Conservation (phyloP, 805 yeast genomes). For the Kazachstania viticola region DNA sequence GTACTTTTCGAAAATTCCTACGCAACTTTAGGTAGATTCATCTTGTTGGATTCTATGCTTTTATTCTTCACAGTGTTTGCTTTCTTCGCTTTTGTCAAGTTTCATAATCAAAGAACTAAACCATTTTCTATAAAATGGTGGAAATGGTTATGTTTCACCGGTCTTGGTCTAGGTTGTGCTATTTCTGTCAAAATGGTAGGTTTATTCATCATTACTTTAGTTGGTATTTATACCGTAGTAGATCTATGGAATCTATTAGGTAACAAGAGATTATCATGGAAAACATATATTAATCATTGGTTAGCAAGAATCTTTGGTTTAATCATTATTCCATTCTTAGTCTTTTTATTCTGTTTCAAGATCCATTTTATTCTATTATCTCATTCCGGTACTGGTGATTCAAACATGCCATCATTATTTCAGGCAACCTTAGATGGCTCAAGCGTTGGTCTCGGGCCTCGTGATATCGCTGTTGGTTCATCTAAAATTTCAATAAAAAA, state of each 20-base stretch:
- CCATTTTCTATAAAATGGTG: conserved; percentile 80
- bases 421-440: conserved; percentile 67
- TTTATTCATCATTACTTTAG: conserved; percentile 71
- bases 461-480: conserved; percentile 59
- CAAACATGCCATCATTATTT: conserved; percentile 68
- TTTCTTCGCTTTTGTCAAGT: conserved; percentile 43
- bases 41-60: conserved; percentile 65
- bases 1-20: conserved; percentile 58
- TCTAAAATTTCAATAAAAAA: conserved; percentile 37
- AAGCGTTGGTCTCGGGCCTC: conserved; percentile 54
- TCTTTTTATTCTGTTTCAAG: conserved; percentile 59
- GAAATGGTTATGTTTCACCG: conserved; percentile 81
- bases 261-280: conserved; percentile 42
- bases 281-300: conserved; percentile 50
- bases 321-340: conserved; percentile 49
- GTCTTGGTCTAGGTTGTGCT: conserved; percentile 78
- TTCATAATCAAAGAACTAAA: conserved; percentile 36
- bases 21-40: conserved; percentile 62
- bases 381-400: conserved; percentile 76
- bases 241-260: conserved; percentile 83
- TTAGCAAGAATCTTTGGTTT: conserved; percentile 48
- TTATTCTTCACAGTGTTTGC: conserved; percentile 67
- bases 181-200: conserved; percentile 97
- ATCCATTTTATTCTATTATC: conserved; percentile 65
- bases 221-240: conserved; percentile 79